Evolutionary conservation across 371 early-diverging fungal genomes (phyloP), one percentile per base, ranked within the genome.

Genomic region (Encephalitozoon cuniculi): DNA sequence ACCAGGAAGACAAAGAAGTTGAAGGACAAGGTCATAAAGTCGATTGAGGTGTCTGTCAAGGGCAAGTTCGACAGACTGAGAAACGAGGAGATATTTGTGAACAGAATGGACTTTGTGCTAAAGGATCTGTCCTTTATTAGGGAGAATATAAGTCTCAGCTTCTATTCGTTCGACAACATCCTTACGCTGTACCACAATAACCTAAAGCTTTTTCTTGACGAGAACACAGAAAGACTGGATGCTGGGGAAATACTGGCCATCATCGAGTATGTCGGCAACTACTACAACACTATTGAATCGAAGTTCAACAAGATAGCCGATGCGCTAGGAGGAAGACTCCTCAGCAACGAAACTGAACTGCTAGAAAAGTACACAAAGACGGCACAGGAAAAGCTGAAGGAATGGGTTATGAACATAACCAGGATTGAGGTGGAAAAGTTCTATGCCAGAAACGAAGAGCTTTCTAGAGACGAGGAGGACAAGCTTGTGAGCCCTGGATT

Each of bases 401-500:
- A 55, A 39, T 85, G 86, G 86, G 84, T 85, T 44, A 32, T 40
- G 12, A 84, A 81, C 54, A 77, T 85, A n/a, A 79, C 78, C 39
- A 71, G 71, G 32, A 73, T 63, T 30, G 84, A 84, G 69, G 53
- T 82, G 18, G 75, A 78, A 15, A 68, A 79, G 66, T 84, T 84
- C 68, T 49, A 49, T 34, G 64, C 75, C 18, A 66, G 84, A 72
- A 82, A 78, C 34, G 68, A 72, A 53, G 80, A 75, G 12, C 73
- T 84, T 2, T 64, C 74, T 28, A 54, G 70, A 52, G 86, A 85
- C 59, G 83, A 84, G 54, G 68, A 83, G n/a, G 73, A 78, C 34
- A 81, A 81, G 69, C 79, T 79, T 54, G 78, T 85, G 53, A 82
- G 81, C 40, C 68, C 82, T 26, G 82, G 82, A n/a, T 85, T 85